Conservation (phyloP, 345 rosid species). For the Psidium friedrichsthalianum region DNA sequence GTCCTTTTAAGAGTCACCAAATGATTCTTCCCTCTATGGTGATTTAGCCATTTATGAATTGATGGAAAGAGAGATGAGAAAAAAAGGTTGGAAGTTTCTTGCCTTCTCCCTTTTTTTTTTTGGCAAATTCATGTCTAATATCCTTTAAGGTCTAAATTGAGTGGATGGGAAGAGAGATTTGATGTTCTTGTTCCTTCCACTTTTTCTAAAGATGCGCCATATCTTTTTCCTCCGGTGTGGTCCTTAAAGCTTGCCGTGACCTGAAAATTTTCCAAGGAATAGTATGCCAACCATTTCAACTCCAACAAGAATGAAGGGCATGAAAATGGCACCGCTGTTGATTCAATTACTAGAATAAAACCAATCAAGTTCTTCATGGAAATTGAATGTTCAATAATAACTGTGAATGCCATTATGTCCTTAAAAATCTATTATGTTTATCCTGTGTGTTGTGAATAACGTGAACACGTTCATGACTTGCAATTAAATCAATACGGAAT, state of each 20-base stretch:
- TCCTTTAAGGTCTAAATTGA: neutral
- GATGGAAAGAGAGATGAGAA: neutral
- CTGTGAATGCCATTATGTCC: accelerated
- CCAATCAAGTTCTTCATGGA: neutral
- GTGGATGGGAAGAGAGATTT: neutral
- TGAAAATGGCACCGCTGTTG: neutral
- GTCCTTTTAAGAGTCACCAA: neutral
- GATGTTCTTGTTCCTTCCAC: neutral
- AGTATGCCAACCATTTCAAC: neutral
- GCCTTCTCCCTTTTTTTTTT: too few species aligned
- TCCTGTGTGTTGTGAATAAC: too few species aligned
- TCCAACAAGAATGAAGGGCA: neutral
- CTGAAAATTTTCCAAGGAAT: neutral
- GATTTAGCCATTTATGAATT: neutral
- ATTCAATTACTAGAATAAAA: neutral
- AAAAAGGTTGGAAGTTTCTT: neutral
- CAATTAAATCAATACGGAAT: too few species aligned
- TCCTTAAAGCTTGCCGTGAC: neutral
- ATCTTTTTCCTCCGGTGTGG: neutral
- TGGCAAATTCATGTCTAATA: neutral
- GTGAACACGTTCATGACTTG: too few species aligned
- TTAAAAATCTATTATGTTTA: neutral
- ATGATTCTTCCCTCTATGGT: neutral
- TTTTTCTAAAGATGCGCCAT: neutral
- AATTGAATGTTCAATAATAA: neutral